Evolutionary conservation across 352 stramenopile genomes (phyloP), one percentile per base, ranked within the genome.

Genomic region (Pythium insidiosum): DNA sequence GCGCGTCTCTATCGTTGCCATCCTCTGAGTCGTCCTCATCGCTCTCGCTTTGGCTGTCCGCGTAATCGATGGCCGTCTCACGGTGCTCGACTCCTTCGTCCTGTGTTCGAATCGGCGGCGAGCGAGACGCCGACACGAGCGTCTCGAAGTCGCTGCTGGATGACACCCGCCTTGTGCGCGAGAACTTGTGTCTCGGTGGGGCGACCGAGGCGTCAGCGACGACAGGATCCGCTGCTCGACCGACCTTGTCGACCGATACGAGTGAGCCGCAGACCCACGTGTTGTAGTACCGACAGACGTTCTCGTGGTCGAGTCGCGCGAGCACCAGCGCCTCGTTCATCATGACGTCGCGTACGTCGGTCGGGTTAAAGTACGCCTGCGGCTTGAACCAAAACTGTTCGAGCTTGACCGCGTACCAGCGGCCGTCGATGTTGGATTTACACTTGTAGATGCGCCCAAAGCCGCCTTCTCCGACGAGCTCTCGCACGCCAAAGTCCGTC

Each of bases 261-360:
- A 90, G 54, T 9, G 65, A 85, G 15, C 70, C 74, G 11, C 73
- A 63, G 28, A 91, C 74, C 78, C 78, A 91, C 20, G 78, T 86
- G 46, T 86, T 81, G 62, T 75, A 91, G 61, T 98, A 98, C 6
- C 93, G 68, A 22, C 95, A 96, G 33, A 98, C 94, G 51, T 98
- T 96, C 50, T 97, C 91, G 40, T 98, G 90, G 35, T 90, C 87
- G 18, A 98, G 82, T 5, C 84, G 58, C 9, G 88, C 88, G 49
- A 98, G 80, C 6, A 89, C 91, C 1, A 91, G 79, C 3, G 96
- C 90, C 52, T 98, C 93, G 43, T 95, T 88, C 51, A 95, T 73
- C 42, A 98, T 79, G 41, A 96, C 96, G 50, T 85, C 68, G 40
- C 95, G 95, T 41, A 95, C 66, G 33, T 87, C 68, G 0, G 59